phyloP scores from a whole-genome alignment of 176 grass and related monocot genomes.

The Hordeum marinum region DNA sequence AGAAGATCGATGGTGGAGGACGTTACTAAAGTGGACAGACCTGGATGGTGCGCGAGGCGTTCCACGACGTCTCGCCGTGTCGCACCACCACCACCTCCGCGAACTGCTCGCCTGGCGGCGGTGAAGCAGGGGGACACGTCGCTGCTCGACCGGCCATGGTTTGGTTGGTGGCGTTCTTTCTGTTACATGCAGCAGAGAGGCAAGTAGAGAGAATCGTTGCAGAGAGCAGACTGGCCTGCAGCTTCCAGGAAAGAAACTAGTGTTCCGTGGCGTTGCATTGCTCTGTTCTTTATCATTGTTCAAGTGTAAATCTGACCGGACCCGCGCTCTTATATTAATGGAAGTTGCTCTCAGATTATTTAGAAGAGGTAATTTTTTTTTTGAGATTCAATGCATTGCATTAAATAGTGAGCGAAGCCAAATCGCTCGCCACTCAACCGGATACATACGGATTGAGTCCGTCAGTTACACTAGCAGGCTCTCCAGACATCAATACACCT shows the following conservation, averaged over 20 bases:
- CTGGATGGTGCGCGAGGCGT: conserved; percentile 55
- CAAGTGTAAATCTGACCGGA: background rate
- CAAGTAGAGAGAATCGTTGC: background rate
- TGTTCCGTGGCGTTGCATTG: background rate
- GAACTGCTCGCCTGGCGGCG: background rate
- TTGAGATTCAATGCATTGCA: no score
- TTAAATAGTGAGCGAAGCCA: no score
- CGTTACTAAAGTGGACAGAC: background rate
- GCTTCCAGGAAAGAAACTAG: background rate
- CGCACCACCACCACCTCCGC: conserved; percentile 66
- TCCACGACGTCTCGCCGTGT: conserved; percentile 66
- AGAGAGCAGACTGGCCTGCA: background rate
- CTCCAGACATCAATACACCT: no score
- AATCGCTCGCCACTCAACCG: no score
- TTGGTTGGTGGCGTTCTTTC: background rate
- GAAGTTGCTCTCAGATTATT: background rate
- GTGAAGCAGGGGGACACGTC: background rate
- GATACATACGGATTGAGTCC: no score
- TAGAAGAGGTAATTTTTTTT: no score
- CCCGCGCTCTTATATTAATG: background rate
- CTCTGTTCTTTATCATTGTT: background rate
- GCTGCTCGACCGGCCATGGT: background rate
- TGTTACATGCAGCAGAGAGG: background rate
- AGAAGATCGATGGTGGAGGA: background rate
- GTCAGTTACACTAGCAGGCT: no score